These are phyloP conservation scores for Cymbopogon flexuosus DNA, from an alignment of 202 grass and related monocot genomes.

Conservation along the genomic window DNA sequence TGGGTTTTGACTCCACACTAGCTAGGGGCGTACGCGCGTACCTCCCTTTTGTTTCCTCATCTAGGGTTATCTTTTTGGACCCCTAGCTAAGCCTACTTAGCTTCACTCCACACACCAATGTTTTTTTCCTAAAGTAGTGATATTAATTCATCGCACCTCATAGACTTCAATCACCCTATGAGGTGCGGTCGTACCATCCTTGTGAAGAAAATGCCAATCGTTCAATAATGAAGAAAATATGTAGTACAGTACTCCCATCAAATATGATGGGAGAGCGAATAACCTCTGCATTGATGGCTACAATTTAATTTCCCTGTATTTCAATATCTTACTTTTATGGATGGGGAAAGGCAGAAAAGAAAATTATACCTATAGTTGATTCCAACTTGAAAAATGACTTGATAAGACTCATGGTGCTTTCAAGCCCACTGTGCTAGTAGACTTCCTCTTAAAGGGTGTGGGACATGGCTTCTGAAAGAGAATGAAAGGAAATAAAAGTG, in stretches of 20 bases:
- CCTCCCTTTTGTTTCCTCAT: neutral
- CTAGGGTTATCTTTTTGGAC: neutral
- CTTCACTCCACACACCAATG: too few relatives aligned
- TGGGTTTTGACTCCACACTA: neutral
- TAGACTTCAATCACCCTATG: too few relatives aligned
- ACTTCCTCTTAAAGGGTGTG: constrained; percentile 51
- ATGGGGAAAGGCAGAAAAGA: constrained; percentile 14
- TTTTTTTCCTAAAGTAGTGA: too few relatives aligned
- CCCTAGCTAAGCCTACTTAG: too few relatives aligned
- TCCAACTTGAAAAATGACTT: constrained; percentile 33
- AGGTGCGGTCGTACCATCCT: neutral
- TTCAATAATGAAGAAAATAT: constrained; percentile 11
- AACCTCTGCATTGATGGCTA: constrained; percentile 1
- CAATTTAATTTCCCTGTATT: neutral
- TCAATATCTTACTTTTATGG: constrained; percentile 20
- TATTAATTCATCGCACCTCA: too few relatives aligned
- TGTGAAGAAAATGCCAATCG: neutral
- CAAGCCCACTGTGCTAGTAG: constrained; percentile 42
- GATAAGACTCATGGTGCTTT: constrained; percentile 50
- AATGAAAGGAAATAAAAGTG: constrained; percentile 26
- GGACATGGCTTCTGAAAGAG: constrained; percentile 37
- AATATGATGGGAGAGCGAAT: neutral
- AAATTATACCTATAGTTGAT: constrained; percentile 21
- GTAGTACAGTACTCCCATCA: neutral
- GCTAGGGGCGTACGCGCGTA: neutral